Percentiles rank a stretch among this genome's conserved stretches.
These are phyloP conservation scores for Suillus clintonianus DNA, from an alignment of 768 basidiomycete genomes.

Conservation along the genomic window DNA sequence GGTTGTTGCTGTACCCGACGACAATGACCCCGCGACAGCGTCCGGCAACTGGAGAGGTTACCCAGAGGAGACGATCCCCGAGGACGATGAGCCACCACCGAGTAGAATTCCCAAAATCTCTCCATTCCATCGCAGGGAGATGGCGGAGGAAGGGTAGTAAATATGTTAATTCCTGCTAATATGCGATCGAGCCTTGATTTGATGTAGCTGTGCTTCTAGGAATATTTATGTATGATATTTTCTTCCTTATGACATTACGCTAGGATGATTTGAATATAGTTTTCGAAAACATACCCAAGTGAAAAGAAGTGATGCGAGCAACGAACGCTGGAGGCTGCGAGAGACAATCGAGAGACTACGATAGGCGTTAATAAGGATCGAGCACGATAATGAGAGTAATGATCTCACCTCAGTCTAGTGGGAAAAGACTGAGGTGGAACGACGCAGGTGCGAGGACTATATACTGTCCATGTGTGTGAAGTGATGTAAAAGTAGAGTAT, in stretches of 20 bases:
- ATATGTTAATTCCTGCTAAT: slow-evolving; percentile 26
- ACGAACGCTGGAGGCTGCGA: no score
- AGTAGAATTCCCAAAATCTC: slow-evolving; percentile 27
- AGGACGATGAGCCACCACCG: slow-evolving; percentile 43
- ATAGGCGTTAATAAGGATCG: no score
- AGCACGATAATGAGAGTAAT: no score
- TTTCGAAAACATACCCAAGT: neutral
- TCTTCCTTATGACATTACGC: slow-evolving; percentile 9
- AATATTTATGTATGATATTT: slow-evolving; percentile 35
- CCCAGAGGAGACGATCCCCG: slow-evolving; percentile 48
- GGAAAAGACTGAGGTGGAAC: no score
- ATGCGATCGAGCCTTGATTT: slow-evolving; percentile 7
- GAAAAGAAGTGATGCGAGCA: neutral
- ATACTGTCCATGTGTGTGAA: no score
- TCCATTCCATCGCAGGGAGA: slow-evolving; percentile 45
- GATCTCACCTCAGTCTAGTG: no score
- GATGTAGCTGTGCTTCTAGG: slow-evolving; percentile 15
- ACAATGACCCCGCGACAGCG: slow-evolving; percentile 26
- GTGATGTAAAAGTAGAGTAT: no score
- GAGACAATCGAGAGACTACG: no score
- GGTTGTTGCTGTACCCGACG: slow-evolving; percentile 33
- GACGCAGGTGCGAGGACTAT: no score
- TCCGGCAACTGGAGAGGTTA: slow-evolving; percentile 43
- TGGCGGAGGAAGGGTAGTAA: slow-evolving; percentile 35
- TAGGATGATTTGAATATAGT: slow-evolving; percentile 13